phyloP scores from a whole-genome alignment of 140 eudicot genomes.

The Stevia rebaudiana region DNA sequence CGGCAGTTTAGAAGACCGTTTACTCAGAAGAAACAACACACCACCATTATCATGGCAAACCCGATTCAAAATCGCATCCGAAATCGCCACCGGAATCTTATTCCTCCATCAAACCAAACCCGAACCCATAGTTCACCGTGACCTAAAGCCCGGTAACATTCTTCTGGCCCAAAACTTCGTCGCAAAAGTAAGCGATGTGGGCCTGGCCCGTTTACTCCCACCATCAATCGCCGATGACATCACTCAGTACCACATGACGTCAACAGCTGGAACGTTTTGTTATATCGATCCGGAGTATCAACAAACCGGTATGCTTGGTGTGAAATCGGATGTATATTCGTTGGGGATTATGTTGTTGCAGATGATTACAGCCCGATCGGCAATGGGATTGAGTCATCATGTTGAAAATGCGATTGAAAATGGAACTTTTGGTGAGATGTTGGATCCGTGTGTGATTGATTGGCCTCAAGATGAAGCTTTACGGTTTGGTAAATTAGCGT shows the following conservation, averaged over 20 bases:
- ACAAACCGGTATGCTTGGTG: constrained; percentile 56
- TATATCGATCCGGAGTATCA: constrained; percentile 65
- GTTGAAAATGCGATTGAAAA: constrained; percentile 33
- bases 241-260: constrained; percentile 51
- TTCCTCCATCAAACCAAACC: constrained; percentile 68
- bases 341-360: constrained; percentile 54
- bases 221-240: constrained; percentile 34
- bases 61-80: constrained; percentile 47
- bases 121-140: constrained; percentile 58
- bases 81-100: constrained; percentile 48
- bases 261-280: constrained; percentile 57
- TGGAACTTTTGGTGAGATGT: constrained; percentile 36
- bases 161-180: constrained; percentile 50
- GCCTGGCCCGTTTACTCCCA: constrained; percentile 53
- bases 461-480: constrained; percentile 54
- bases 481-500: constrained; percentile 35
- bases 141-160: constrained; percentile 60
- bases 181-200: constrained; percentile 51
- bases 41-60: constrained; percentile 50
- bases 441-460: constrained; percentile 35
- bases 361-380: constrained; percentile 42
- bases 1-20: constrained; percentile 57
- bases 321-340: constrained; percentile 53
- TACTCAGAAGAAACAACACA: constrained; percentile 35
- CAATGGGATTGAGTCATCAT: constrained; percentile 49